Evolutionary conservation across 2,329 filamentous ascomycete species (phyloP).

Genomic region (Bipolaris victoriae): DNA sequence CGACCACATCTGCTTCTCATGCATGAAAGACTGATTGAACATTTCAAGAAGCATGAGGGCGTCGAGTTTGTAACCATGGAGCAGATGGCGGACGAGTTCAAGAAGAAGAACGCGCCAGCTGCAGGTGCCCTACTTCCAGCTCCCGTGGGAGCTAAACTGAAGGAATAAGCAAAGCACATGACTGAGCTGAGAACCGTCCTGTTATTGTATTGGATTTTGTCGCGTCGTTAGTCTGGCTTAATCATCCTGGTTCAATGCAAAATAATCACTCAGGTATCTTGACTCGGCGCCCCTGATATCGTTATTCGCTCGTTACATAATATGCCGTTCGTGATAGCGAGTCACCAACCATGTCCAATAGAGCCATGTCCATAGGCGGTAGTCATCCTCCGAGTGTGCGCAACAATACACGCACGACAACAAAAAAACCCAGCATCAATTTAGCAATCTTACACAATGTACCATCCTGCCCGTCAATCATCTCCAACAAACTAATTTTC

Average conservation of each 20-base stretch:
- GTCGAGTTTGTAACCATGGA: constrained; percentile 73
- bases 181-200: neutral
- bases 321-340: too few species aligned
- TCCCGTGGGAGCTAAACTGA: constrained; percentile 59
- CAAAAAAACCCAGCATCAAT: too few species aligned
- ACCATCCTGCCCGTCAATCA: too few species aligned
- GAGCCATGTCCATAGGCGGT: too few species aligned
- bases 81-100: constrained; percentile 75
- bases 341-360: too few species aligned
- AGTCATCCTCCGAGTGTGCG: too few species aligned
- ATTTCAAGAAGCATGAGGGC: constrained; percentile 68
- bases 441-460: too few species aligned
- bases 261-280: too few species aligned
- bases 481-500: too few species aligned
- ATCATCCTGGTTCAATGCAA: neutral
- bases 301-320: too few species aligned
- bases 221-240: neutral
- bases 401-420: too few species aligned
- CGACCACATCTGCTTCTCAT: constrained; percentile 73
- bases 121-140: constrained; percentile 67
- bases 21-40: constrained; percentile 73
- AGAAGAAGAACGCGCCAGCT: constrained; percentile 65
- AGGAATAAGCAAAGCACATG: constrained; percentile 22
- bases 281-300: too few species aligned
- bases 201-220: neutral